Evolutionary conservation across 2,329 filamentous ascomycete genomes (phyloP), one percentile per base, ranked within the genome.

Genomic region (Dothistroma pini): DNA sequence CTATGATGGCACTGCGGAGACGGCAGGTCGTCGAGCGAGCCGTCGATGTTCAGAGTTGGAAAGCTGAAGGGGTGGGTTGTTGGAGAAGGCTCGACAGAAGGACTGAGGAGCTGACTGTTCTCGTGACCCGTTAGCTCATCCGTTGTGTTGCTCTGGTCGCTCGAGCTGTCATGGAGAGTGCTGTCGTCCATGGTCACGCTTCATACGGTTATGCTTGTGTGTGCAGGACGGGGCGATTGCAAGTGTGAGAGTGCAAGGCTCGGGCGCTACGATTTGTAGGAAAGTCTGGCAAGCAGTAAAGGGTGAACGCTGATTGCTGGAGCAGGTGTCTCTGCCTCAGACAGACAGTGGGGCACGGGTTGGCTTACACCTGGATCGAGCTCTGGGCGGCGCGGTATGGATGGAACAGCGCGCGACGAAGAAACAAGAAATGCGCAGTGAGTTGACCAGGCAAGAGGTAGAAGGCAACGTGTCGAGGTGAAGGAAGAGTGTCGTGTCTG

Each of bases 11-110:
- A 52, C 58, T 16, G 60, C 59, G 25, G 51, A 35, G 51, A 53
- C 8, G 41, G 41, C 41, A 73, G 61, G 54, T 72, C 63, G 32
- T 66, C 53, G 25, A 71, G 57, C 11, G 69, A 69, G 34, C 71
- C 70, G 71, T 73, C 69, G 51, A 57, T 62, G 58, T 70, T 64
- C 14, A 72, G 63, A 10, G 65, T 68, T 2, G 71, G 71, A 57
- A 72, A 72, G 62, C 50, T 57, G 56, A 63, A 60, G 8, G 56
- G 58, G 29, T 66, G 60, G 19, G 19, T 53, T 41, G 61, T 10
- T 25, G 31, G 29, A 25, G 60, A 16, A 34, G 55, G 41, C 41
- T n/a, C 41, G 41, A 21, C 35, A 52, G 48, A 55, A 32, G 34
- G 51, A 50, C 35, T 57, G 34, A 34, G 58, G 16, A 11, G 49